phyloP scores from a whole-genome alignment of 805 yeast species.

The Teunomyces gatunensis region DNA sequence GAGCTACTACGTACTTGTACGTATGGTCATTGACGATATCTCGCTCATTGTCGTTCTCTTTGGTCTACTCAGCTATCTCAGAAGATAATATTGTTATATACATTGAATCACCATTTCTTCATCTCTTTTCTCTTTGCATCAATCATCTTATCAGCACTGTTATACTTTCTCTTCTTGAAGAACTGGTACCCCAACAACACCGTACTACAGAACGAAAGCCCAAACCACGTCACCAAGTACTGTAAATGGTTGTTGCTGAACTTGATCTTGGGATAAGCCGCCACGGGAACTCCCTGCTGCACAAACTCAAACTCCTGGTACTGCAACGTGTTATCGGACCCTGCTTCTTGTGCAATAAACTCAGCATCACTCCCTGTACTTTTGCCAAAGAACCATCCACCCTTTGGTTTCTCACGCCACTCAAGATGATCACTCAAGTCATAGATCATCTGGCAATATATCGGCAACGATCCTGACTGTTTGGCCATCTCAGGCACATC shows the following conservation, averaged over 20 bases:
- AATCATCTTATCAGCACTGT: constrained; percentile 38
- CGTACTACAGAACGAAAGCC: constrained; percentile 70
- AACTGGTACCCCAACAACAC: constrained; percentile 51
- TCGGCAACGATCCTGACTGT: constrained; percentile 62
- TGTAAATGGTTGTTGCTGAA: constrained; percentile 88
- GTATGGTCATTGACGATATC: constrained; percentile 37
- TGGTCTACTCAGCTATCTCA: constrained; percentile 29
- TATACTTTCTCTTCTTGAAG: constrained; percentile 27
- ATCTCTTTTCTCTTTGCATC: constrained; percentile 40
- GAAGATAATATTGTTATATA: not conserved
- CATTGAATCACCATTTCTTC: constrained; percentile 9
- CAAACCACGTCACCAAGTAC: constrained; percentile 94
- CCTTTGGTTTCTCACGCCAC: constrained; percentile 21
- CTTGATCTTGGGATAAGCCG: constrained; percentile 75
- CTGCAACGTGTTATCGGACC: constrained; percentile 32
- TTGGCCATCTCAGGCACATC: constrained; percentile 81
- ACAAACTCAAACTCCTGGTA: constrained; percentile 54
- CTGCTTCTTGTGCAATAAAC: constrained; percentile 18
- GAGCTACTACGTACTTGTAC: constrained; percentile 37
- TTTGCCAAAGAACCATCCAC: constrained; percentile 10
- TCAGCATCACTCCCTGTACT: constrained; percentile 10
- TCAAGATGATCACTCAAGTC: constrained; percentile 67
- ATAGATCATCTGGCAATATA: constrained; percentile 72
- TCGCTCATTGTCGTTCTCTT: constrained; percentile 36
- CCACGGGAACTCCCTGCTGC: constrained; percentile 87